Evolutionary conservation across 108 stramenopile species (phyloP).

Genomic region (Bacterosira constricta): DNA sequence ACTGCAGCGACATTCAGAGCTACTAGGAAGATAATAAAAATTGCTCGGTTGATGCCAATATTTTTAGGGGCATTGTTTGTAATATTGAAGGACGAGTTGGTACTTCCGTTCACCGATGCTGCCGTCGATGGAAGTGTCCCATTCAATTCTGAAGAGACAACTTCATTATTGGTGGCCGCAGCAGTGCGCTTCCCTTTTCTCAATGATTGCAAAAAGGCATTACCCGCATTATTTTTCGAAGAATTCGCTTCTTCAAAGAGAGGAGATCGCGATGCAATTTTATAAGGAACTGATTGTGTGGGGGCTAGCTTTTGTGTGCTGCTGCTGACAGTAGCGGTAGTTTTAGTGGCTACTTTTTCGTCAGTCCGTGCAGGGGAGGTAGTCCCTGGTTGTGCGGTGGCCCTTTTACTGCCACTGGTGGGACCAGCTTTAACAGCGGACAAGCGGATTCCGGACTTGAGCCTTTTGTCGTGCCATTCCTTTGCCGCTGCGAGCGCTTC

Average conservation of each 20-base stretch:
- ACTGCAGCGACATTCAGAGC: slow-evolving; percentile 1
- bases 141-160: background rate
- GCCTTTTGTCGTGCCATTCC: background rate
- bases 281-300: no score
- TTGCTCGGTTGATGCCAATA: background rate
- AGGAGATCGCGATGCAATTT: no score
- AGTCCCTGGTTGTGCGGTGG: background rate
- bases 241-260: background rate
- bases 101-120: background rate
- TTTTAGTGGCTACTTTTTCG: background rate
- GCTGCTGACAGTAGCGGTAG: no score
- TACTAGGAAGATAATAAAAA: background rate
- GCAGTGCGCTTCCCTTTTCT: background rate
- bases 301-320: no score
- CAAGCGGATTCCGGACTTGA: background rate
- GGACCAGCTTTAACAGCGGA: background rate
- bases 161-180: background rate
- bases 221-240: background rate
- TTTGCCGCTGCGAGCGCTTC: background rate
- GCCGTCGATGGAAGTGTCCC: background rate
- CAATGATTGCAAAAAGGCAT: slow-evolving; percentile 1
- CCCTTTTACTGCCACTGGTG: background rate
- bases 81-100: background rate
- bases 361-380: background rate
- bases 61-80: background rate